Conservation (phyloP, 202 grass and related monocot genomes). For the Eragrostis tef region DNA sequence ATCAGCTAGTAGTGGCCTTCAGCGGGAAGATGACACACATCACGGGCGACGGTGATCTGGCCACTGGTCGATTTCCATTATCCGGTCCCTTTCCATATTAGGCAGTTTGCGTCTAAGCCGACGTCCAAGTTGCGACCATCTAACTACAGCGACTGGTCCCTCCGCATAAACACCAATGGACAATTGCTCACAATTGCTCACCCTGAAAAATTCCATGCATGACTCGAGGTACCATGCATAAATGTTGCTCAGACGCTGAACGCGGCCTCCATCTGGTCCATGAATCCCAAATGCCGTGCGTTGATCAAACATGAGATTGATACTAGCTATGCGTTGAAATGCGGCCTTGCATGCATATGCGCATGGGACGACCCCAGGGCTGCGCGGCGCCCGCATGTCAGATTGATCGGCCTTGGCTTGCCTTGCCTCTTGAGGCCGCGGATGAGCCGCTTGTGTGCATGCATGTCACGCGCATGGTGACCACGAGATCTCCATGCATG, state of each 20-base stretch:
- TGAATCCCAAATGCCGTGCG: conserved; percentile 38
- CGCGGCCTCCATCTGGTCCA: background rate
- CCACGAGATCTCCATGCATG: background rate
- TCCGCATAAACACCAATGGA: background rate
- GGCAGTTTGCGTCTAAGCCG: background rate
- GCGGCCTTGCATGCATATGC: background rate
- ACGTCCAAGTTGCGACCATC: conserved; percentile 8
- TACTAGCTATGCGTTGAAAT: conserved; percentile 29
- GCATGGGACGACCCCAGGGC: conserved; percentile 19
- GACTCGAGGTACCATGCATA: background rate
- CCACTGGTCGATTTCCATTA: conserved; percentile 27
- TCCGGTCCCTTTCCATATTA: background rate
- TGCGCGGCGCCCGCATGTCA: conserved; percentile 37
- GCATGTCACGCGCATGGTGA: background rate
- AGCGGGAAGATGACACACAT: background rate
- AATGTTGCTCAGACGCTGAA: conserved; percentile 27
- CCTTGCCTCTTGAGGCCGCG: background rate
- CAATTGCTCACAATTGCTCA: background rate
- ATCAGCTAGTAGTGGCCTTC: background rate
- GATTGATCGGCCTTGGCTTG: conserved; percentile 17
- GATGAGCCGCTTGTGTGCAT: background rate
- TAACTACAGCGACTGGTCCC: background rate
- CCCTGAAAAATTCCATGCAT: background rate
- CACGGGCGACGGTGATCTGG: background rate
- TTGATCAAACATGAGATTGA: conserved; percentile 40